Evolutionary conservation across 202 grass and related monocot species (phyloP), one percentile per base, ranked within the genome.

Genomic region (Elaeis oleifera): DNA sequence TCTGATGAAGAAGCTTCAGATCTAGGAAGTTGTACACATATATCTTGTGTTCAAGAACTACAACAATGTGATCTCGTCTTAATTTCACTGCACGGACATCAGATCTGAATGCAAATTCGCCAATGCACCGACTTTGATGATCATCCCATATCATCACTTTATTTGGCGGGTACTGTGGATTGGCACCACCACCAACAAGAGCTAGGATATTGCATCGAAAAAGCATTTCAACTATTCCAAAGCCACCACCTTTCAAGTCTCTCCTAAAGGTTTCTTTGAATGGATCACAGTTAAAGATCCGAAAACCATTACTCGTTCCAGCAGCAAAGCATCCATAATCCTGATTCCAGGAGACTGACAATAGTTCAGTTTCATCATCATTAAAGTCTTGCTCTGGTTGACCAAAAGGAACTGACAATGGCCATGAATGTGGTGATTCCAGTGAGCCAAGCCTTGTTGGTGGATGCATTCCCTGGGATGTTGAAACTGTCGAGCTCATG

Each of bases 181-280:
- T 53, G 5, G 52, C 8, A 4, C 19, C 61, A 56, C 16, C 26
- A 54, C 60, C 68, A 27, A 72, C 31, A 23, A 78, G 76, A 58
- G 68, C 76, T 15, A 72, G 5, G 4, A 72, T 54, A 50, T 71
- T 78, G 26, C 28, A 71, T 16, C 49, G 53, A 53, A 71, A 66
- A 44, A 66, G 54, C 76, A 71, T 71, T 55, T 78, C 68, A 55
- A 71, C 44, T 26, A 71, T 32, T 31, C 68, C 18, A 9, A 65
- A 23, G n/a, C 75, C 66, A 60, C 61, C 65, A 68, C 79, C 82
- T 71, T 88, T 88, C 49, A 90, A 76, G 64, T 96, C 83, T 69
- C 91, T 80, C 74, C 91, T 90, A 65, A 96, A 90, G 17, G 83
- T 96, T 68, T 96, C 91, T 61, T 90, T 88, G 71, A 88, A 96